These are phyloP conservation scores for Wickerhamomyces hampshirensis DNA, from an alignment of 805 yeast species.

Conservation along the genomic window DNA sequence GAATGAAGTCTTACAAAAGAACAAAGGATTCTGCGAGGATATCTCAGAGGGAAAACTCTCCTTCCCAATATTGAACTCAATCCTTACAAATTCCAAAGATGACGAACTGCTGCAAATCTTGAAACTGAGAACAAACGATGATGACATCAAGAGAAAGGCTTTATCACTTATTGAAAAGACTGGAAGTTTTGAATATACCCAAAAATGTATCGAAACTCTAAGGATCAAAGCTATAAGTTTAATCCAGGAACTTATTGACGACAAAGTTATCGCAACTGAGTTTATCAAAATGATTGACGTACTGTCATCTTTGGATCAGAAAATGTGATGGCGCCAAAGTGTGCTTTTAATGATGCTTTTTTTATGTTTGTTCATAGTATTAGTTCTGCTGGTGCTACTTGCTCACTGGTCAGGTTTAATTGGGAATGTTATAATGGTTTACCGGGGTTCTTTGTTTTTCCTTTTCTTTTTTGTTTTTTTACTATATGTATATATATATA, in stretches of 20 bases:
- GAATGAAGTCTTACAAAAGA: conserved; percentile 43
- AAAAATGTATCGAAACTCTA: conserved; percentile 9
- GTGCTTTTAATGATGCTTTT: too few species aligned
- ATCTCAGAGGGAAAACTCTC: conserved; percentile 87
- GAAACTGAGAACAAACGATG: conserved; percentile 46
- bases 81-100: background rate
- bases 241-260: conserved; percentile 2
- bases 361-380: background rate
- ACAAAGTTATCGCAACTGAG: background rate
- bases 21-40: conserved; percentile 82
- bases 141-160: conserved; percentile 44
- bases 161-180: conserved; percentile 38
- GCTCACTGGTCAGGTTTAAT: too few species aligned
- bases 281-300: background rate
- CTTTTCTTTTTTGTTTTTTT: too few species aligned
- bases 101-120: conserved; percentile 44
- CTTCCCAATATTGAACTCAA: conserved; percentile 58
- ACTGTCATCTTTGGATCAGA: background rate
- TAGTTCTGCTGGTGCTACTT: background rate
- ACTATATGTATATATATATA: too few species aligned
- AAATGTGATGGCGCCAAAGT: too few species aligned
- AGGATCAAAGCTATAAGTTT: conserved; percentile 11
- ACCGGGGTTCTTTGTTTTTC: too few species aligned
- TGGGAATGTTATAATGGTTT: too few species aligned
- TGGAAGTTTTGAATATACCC: conserved; percentile 18